phyloP scores from a whole-genome alignment of 768 basidiomycete genomes.

The Paxillus rubicundulus region DNA sequence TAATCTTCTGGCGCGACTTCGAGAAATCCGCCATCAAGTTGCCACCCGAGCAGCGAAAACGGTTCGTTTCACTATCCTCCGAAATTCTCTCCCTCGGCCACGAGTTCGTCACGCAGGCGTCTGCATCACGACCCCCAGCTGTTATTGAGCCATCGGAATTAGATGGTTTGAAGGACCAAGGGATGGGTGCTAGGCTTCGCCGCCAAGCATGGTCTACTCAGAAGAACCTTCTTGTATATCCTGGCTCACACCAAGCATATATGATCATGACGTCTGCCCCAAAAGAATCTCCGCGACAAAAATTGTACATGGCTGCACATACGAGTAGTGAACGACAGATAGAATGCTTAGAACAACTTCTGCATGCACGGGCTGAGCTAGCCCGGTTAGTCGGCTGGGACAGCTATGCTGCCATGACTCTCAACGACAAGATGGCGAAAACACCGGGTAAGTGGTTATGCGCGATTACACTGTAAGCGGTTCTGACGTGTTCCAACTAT shows the following conservation, averaged over 20 bases:
- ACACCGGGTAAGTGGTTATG: slow-evolving; percentile 62
- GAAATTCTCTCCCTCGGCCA: slow-evolving; percentile 87
- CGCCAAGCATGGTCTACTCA: slow-evolving; percentile 76
- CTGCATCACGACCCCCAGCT: slow-evolving; percentile 61
- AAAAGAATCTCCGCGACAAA: slow-evolving; percentile 74
- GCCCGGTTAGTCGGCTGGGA: slow-evolving; percentile 81
- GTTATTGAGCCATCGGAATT: slow-evolving; percentile 68
- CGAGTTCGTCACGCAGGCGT: slow-evolving; percentile 72
- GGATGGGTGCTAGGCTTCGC: slow-evolving; percentile 70
- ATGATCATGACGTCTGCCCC: slow-evolving; percentile 92
- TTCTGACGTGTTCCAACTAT: slow-evolving; percentile 2
- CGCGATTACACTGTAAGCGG: background rate
- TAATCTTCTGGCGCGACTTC: slow-evolving; percentile 96
- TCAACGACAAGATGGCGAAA: slow-evolving; percentile 97
- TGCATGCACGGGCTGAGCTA: slow-evolving; percentile 76
- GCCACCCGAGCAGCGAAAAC: slow-evolving; percentile 68
- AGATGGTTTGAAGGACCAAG: slow-evolving; percentile 69
- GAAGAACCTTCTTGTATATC: slow-evolving; percentile 75
- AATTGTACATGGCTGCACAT: slow-evolving; percentile 81
- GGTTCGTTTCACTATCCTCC: slow-evolving; percentile 87
- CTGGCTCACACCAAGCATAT: slow-evolving; percentile 85
- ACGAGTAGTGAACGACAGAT: slow-evolving; percentile 74
- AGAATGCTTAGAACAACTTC: slow-evolving; percentile 68
- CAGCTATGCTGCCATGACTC: slow-evolving; percentile 83
- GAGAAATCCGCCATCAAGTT: slow-evolving; percentile 95